Conservation (phyloP, 176 grass and related monocot species). For the Cenchrus purpureus region DNA sequence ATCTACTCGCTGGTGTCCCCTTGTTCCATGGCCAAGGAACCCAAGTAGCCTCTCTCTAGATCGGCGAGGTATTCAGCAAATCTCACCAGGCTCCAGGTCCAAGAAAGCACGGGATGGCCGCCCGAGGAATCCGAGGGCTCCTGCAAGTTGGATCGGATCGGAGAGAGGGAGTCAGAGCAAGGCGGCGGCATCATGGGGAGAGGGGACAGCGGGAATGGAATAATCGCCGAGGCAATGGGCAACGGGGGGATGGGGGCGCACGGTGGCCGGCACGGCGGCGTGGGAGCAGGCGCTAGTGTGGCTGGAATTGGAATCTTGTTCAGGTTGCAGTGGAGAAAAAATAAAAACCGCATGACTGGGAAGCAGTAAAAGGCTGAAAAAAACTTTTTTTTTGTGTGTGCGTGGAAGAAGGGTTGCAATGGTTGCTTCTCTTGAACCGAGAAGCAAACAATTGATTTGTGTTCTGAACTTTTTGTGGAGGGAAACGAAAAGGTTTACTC, state of each 20-base stretch:
- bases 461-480: not conserved
- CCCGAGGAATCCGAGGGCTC: constrained; percentile 47
- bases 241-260: constrained; percentile 22
- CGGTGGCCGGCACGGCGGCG: constrained; percentile 63
- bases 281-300: constrained; percentile 47
- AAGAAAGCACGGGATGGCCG: constrained; percentile 46
- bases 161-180: constrained; percentile 4
- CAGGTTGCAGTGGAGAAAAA: constrained; percentile 48
- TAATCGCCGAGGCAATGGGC: constrained; percentile 61
- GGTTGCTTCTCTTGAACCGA: constrained; percentile 28
- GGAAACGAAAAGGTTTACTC: not conserved
- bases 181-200: constrained; percentile 60
- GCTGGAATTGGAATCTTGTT: constrained; percentile 23
- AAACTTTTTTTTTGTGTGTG: not conserved
- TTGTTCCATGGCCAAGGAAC: constrained; percentile 25
- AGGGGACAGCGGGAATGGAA: constrained; percentile 81
- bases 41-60: constrained; percentile 36
- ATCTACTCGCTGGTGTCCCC: constrained; percentile 35
- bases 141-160: constrained; percentile 41
- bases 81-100: constrained; percentile 46
- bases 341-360: constrained; percentile 37
- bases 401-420: constrained; percentile 15
- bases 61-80: constrained; percentile 43
- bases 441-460: not conserved
- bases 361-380: not conserved